Evolutionary conservation across 2,329 filamentous ascomycete species (phyloP).

Genomic region (Trichoderma arundinaceum): DNA sequence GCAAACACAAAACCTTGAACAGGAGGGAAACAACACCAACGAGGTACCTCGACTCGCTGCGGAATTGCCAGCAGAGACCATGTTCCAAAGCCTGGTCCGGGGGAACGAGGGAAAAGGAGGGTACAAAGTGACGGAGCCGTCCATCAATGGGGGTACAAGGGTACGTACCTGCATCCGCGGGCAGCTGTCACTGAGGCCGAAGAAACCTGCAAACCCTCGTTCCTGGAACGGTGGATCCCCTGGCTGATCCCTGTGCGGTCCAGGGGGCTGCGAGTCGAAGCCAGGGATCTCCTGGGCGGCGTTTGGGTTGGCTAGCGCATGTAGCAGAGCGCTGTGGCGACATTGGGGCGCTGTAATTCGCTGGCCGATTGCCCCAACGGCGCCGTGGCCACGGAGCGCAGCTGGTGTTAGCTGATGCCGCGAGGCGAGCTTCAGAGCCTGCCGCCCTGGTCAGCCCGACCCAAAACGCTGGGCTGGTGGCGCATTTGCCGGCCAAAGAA

Average conservation of each 20-base stretch:
- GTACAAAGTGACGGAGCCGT: background rate
- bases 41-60: slow-evolving; percentile 24
- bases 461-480: slow-evolving; percentile 30
- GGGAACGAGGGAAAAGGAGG: slow-evolving; percentile 14
- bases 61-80: slow-evolving; percentile 8
- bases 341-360: no score
- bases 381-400: no score
- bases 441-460: no score
- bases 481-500: slow-evolving; percentile 10
- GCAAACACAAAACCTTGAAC: slow-evolving; percentile 30
- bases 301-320: no score
- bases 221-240: slow-evolving; percentile 31
- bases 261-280: no score
- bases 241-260: no score
- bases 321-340: no score
- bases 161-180: slow-evolving; percentile 16
- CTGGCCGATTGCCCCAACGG: no score
- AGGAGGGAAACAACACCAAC: slow-evolving; percentile 32
- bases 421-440: no score
- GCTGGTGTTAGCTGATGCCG: no score
- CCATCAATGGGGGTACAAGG: background rate
- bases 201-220: slow-evolving; percentile 11
- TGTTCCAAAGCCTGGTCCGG: slow-evolving; percentile 18
- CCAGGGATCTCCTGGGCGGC: background rate
- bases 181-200: slow-evolving; percentile 24